A percentile compares a stretch with the other conserved stretches of the same genome.
These are phyloP conservation scores for Chamaenerion angustifolium DNA, from an alignment of 345 rosid species.

Conservation along the genomic window DNA sequence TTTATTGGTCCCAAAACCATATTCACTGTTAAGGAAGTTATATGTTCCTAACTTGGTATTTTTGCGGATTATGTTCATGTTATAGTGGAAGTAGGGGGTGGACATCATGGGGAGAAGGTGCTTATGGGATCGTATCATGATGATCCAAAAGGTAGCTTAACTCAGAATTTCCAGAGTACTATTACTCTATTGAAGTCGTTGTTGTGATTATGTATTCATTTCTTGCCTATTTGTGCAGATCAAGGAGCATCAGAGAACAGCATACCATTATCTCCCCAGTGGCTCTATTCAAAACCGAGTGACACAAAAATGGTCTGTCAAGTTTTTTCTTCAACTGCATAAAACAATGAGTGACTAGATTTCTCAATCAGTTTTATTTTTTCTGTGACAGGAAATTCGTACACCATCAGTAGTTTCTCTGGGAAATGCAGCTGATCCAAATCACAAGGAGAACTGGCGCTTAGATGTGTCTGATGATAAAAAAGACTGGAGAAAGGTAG, in stretches of 20 bases:
- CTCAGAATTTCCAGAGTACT: neutral
- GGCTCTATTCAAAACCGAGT: slow-evolving; percentile 77
- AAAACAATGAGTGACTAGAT: neutral
- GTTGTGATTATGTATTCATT: neutral
- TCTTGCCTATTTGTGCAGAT: slow-evolving; percentile 27
- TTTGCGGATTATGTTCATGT: slow-evolving; percentile 1
- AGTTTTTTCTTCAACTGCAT: neutral
- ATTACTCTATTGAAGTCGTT: neutral
- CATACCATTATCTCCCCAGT: slow-evolving; percentile 92
- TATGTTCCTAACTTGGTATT: neutral
- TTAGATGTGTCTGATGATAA: slow-evolving; percentile 54
- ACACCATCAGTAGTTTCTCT: slow-evolving; percentile 18
- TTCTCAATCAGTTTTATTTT: neutral
- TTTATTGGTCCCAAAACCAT: neutral
- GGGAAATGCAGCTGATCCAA: slow-evolving; percentile 33
- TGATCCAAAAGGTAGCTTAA: slow-evolving; percentile 33
- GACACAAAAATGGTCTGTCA: slow-evolving; percentile 40
- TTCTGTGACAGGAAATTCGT: slow-evolving; percentile 31
- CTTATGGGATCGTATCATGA: slow-evolving; percentile 16
- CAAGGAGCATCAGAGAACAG: slow-evolving; percentile 51
- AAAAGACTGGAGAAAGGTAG: slow-evolving; percentile 51
- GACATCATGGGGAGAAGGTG: slow-evolving; percentile 27
- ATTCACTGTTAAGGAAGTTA: no score
- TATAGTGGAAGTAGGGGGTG: slow-evolving; percentile 29
- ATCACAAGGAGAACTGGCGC: slow-evolving; percentile 53